Base-by-base conservation (phyloP, 1,284 basidiomycete genomes). In the Pyrrhoderma lamaoense region DNA sequence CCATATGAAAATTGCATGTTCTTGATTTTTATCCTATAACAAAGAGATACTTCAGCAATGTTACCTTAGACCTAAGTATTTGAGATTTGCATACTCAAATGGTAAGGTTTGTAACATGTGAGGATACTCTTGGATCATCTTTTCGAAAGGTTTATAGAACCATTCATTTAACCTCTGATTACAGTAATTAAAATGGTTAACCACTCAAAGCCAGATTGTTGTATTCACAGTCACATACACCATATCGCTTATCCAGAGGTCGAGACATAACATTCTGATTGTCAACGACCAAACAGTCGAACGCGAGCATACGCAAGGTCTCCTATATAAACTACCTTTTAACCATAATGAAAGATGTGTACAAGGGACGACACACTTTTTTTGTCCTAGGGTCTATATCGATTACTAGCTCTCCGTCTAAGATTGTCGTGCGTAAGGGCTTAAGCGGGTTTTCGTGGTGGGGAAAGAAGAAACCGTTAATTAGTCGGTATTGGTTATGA, bases 391-490 rank as follows among this genome's bases (percentile, higher is more conserved):
- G 85, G 62, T 98, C 89, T 13, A 85, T 75, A 63, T 99, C 96
- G 49, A 93, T 75, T 19, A 99, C 93, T 25, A 99, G 80, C 64
- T 99, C 96, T 43, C 93, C 96, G 63, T 99, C 96, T 14, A 99
- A 68, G 8, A 99, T 72, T 0, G 93, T 92, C 62, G 89, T 86
- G 54, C 79, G 74, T 31, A 93, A 71, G 14, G 82, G 84, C 44
- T 69, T 73, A 58, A 72, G 70, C 16, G 75, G 80, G 48, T 82
- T 74, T 57, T 86, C 85, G 60, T 86, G 84, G 62, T 93, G 89
- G 3, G 95, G 93, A 61, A 99, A 98, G 68, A 79, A 87, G 45
- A 99, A 72, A 2, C 87, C 86, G 18, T 70, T 64, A 7, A 93
- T 68, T 59, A 79, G 66, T 57, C 87, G 85, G 66, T 94, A 99